Percentiles rank a stretch among this genome's conserved stretches.
Conservation (phyloP, 1,139 yeast genomes). For the Pichia sp. region DNA sequence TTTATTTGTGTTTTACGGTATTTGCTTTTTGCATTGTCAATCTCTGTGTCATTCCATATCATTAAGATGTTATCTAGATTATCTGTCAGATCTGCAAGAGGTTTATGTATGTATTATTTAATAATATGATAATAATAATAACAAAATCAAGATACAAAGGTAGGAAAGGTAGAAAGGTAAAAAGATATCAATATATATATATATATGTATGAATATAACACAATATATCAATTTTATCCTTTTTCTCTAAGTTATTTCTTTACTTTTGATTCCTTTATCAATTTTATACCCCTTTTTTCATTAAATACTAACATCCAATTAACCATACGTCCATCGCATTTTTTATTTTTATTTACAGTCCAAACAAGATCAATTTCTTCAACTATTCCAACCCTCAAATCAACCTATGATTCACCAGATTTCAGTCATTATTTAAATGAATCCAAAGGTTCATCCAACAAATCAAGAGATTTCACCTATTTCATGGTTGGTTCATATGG, state of each 20-base stretch:
- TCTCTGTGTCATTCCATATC: neutral
- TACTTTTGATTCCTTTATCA: neutral
- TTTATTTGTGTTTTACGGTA: neutral
- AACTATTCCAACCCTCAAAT: constrained; percentile 48
- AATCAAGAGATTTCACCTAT: constrained; percentile 81
- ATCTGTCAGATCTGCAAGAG: constrained; percentile 50
- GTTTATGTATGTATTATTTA: constrained; percentile 28
- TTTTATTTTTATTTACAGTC: constrained; percentile 17
- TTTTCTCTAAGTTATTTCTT: neutral
- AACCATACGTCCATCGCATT: neutral
- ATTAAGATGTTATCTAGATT: constrained; percentile 29
- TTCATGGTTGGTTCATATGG: constrained; percentile 98
- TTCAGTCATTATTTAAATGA: constrained; percentile 76
- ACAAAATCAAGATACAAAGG: neutral
- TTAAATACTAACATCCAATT: neutral
- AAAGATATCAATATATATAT: too few relatives aligned
- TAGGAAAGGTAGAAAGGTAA: too few relatives aligned
- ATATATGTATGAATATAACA: too few relatives aligned
- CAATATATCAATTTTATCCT: neutral
- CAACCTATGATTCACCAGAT: constrained; percentile 91
- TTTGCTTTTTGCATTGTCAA: neutral
- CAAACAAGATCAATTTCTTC: constrained; percentile 40
- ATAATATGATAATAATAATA: neutral
- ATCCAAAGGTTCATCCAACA: constrained; percentile 57
- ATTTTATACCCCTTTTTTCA: neutral